Percentiles rank a stretch among this genome's conserved stretches.
Evolutionary conservation across 306 rosid genomes (phyloP).

Genomic region (apple (Malus domestica)): DNA sequence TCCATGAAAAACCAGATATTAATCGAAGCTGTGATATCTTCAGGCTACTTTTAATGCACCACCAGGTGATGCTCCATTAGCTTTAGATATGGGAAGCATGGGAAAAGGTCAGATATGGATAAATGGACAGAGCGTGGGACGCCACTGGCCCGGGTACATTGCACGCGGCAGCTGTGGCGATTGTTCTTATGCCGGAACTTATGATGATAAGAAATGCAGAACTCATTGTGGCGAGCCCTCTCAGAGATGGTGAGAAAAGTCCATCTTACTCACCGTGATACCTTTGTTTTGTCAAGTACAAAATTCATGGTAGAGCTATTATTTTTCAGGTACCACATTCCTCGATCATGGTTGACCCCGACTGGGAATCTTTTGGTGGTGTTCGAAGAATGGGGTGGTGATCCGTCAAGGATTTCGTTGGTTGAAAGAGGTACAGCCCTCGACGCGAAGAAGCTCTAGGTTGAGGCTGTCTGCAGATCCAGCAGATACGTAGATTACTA

Average conservation of each 20-base stretch:
- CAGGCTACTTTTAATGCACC: constrained; percentile 74
- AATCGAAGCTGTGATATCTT: constrained; percentile 14
- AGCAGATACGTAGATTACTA: constrained; percentile 11
- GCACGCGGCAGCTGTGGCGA: constrained; percentile 58
- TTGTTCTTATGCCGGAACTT: constrained; percentile 75
- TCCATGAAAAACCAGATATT: neutral
- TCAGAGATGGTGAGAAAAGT: constrained; percentile 77
- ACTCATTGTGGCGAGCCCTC: constrained; percentile 72
- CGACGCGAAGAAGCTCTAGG: constrained; percentile 29
- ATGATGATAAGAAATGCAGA: constrained; percentile 53
- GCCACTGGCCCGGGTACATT: constrained; percentile 77
- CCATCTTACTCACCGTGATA: neutral
- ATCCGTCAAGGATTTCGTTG: constrained; percentile 59
- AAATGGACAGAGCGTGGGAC: constrained; percentile 86
- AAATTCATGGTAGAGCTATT: constrained; percentile 6
- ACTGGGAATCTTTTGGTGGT: constrained; percentile 62
- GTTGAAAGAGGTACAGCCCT: constrained; percentile 45
- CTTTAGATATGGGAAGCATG: constrained; percentile 92
- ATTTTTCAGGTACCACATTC: constrained; percentile 83
- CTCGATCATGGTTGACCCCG: constrained; percentile 75
- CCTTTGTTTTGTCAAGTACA: constrained; percentile 5
- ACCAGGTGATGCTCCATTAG: constrained; percentile 63
- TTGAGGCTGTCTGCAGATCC: constrained; percentile 50
- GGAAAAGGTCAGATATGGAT: constrained; percentile 93
- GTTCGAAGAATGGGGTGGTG: constrained; percentile 94